Evolutionary conservation across 345 rosid species (phyloP), one percentile per base, ranked within the genome.

Genomic region (Linum tenue): DNA sequence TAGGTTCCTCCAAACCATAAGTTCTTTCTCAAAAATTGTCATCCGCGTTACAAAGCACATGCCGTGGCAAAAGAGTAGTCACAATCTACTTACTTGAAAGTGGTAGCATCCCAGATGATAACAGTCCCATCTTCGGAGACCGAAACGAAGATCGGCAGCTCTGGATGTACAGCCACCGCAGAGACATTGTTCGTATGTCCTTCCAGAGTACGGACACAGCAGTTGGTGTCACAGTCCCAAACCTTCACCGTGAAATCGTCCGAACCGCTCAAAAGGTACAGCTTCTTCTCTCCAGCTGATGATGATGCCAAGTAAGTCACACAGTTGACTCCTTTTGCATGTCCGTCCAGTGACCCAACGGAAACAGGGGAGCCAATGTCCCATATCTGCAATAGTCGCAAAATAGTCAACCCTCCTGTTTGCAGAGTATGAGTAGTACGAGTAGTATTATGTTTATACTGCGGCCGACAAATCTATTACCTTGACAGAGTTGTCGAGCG

Each of bases 191-290:
- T 62, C 2, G 68, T 44, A 38, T 79, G 68, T 10, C 77, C 70
- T 66, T 79, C 76, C 12, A 79, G 65, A 37, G 75, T 73, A 17
- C 67, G 69, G 38, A 79, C 10, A 17, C 77, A 70, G 0, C 37
- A 51, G 48, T 65, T 73, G 36, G 67, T 57, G 36, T 76, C 72
- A 7, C 8, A 59, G 37, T 79, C 75, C 80, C 78, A 79, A 14
- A 75, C 82, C 79, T 78, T 78, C 9, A 69, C 38, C 44, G 75
- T 69, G 59, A 40, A 56, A 63, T 80, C 81, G 64, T 80, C 79
- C 22, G 77, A 77, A 17, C 81, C 84, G 31, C 73, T 77, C 6
- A 74, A 16, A 12, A 80, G 59, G 65, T 61, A 58, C 4, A 38
- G 65, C 15, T 62, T 67, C 31, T 22, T 22, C 31, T 22, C 39